phyloP scores from a whole-genome alignment of 805 yeast genomes.

The Sungouiozyma intestinalis region DNA sequence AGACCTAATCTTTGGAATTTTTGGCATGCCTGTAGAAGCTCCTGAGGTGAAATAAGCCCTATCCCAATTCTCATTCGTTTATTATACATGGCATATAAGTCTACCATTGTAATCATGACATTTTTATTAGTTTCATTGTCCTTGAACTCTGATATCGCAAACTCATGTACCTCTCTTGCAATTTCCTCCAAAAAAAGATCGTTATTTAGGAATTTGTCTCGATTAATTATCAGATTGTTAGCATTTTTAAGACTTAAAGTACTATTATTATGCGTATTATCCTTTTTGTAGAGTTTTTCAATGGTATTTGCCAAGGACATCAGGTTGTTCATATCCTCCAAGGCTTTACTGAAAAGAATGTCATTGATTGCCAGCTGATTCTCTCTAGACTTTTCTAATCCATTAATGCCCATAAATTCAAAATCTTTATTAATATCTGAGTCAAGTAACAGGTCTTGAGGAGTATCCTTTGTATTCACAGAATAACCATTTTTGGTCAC shows the following conservation, averaged over 20 bases:
- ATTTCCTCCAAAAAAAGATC: slow-evolving; percentile 50
- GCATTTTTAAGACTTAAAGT: slow-evolving; percentile 4
- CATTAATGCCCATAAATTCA: slow-evolving; percentile 54
- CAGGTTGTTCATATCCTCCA: slow-evolving; percentile 65
- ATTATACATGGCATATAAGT: slow-evolving; percentile 54
- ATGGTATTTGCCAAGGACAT: slow-evolving; percentile 74
- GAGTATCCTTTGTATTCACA: slow-evolving; percentile 6
- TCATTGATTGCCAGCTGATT: slow-evolving; percentile 48
- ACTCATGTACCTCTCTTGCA: slow-evolving; percentile 72
- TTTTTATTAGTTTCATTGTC: slow-evolving; percentile 37
- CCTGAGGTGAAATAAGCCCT: slow-evolving; percentile 60
- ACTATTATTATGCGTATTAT: background rate
- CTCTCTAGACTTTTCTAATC: slow-evolving; percentile 50
- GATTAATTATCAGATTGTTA: slow-evolving; percentile 23
- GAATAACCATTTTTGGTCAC: slow-evolving; percentile 25
- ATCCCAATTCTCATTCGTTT: slow-evolving; percentile 54
- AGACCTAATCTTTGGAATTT: slow-evolving; percentile 46
- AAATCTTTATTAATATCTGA: slow-evolving; percentile 15
- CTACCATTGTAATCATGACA: slow-evolving; percentile 42
- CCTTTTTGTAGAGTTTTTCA: slow-evolving; percentile 36
- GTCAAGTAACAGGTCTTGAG: background rate
- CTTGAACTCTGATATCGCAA: slow-evolving; percentile 35
- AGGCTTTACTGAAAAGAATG: slow-evolving; percentile 50
- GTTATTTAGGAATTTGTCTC: slow-evolving; percentile 29
- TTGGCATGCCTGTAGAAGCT: slow-evolving; percentile 51